phyloP scores from a whole-genome alignment of 192 early-diverging fungal genomes.

The Backusella liffmaniae region DNA sequence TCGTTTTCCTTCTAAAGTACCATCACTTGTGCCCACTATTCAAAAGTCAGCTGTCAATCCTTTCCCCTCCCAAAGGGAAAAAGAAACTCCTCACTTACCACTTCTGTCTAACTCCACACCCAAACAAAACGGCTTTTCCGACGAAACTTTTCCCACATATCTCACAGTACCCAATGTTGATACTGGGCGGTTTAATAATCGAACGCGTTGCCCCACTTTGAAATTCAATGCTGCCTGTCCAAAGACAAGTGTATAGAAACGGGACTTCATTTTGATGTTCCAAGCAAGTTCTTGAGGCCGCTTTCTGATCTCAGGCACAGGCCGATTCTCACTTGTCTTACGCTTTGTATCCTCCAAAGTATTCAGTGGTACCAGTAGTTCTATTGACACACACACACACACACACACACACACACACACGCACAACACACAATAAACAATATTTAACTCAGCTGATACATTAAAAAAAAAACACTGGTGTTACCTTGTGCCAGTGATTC shows the following conservation, averaged over 20 bases:
- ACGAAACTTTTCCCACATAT: conserved; percentile 14
- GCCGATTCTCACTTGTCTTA: background rate
- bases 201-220: conserved; percentile 13
- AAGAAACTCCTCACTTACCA: conserved; percentile 8
- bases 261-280: conserved; percentile 9
- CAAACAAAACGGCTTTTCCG: background rate
- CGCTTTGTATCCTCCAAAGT: background rate
- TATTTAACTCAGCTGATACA: conserved; percentile 1
- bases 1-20: conserved; percentile 18
- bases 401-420: background rate
- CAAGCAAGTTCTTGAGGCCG: conserved; percentile 4
- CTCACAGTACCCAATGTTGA: conserved; percentile 10
- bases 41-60: background rate
- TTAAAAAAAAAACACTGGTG: background rate
- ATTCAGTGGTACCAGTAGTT: conserved; percentile 15
- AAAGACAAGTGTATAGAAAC: background rate
- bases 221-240: conserved; percentile 4
- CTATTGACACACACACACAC: background rate
- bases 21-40: conserved; percentile 26
- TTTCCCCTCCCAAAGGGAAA: background rate
- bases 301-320: background rate
- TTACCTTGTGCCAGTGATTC: conserved; percentile 28
- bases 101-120: conserved; percentile 24
- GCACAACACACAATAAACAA: background rate
- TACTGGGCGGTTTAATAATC: conserved; percentile 18